Percentiles rank a stretch among this genome's conserved stretches.
These are phyloP conservation scores for Anethum foeniculum DNA, from an alignment of 140 eudicot species.

Conservation along the genomic window DNA sequence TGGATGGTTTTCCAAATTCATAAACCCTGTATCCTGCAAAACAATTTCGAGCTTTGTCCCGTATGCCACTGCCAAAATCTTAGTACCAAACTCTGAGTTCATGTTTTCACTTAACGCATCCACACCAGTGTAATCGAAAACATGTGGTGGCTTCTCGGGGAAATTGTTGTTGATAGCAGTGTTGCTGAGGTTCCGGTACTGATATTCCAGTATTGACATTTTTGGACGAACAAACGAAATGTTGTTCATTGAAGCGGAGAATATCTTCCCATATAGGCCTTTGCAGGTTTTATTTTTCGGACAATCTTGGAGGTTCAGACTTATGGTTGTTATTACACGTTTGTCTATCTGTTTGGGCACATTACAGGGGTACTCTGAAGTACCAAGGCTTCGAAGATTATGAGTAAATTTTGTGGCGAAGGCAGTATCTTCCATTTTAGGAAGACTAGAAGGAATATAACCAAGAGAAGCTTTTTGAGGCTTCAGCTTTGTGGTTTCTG, in stretches of 20 bases:
- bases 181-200: conserved; percentile 30
- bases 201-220: conserved; percentile 46
- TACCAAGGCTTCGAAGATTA: conserved; percentile 46
- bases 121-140: conserved; percentile 57
- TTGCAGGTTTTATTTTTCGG: conserved; percentile 49
- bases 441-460: conserved; percentile 40
- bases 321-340: conserved; percentile 43
- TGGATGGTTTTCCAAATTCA: conserved; percentile 70
- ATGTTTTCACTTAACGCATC: conserved; percentile 50
- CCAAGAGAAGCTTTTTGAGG: conserved; percentile 18
- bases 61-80: conserved; percentile 45
- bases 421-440: conserved; percentile 43
- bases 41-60: conserved; percentile 71
- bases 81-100: conserved; percentile 54
- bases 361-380: conserved; percentile 41
- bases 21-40: conserved; percentile 58
- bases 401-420: conserved; percentile 41
- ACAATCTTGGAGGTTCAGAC: conserved; percentile 77
- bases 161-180: conserved; percentile 16
- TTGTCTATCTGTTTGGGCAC: conserved; percentile 62
- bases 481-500: neutral
- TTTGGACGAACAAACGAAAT: conserved; percentile 63
- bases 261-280: conserved; percentile 38
- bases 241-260: conserved; percentile 73
- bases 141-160: conserved; percentile 52